Conservation (phyloP, 305 asterid genomes). For the Solanum hybrid region DNA sequence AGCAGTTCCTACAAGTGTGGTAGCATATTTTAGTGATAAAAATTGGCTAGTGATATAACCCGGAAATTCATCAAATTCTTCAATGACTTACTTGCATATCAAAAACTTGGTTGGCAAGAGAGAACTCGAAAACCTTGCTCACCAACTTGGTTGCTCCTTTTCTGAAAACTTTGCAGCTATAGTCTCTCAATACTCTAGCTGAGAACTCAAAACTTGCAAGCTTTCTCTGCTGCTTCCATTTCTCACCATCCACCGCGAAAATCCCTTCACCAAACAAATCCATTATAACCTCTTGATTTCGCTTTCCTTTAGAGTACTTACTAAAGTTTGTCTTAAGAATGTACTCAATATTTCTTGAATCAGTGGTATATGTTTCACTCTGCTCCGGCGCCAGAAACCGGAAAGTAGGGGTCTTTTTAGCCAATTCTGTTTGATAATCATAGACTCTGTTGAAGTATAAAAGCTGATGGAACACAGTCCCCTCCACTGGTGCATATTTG, state of each 20-base stretch:
- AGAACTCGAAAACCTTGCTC: constrained; percentile 15
- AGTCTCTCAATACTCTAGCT: constrained; percentile 54
- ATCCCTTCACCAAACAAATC: constrained; percentile 68
- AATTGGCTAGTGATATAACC: background rate
- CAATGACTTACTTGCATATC: constrained; percentile 42
- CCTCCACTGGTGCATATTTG: constrained; percentile 48
- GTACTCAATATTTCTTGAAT: constrained; percentile 42
- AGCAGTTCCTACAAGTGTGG: constrained; percentile 37
- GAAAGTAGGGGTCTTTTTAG: constrained; percentile 27
- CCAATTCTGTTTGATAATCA: constrained; percentile 37
- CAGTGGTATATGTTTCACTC: constrained; percentile 56
- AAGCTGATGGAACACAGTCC: constrained; percentile 55
- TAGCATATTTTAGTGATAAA: background rate
- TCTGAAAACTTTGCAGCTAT: constrained; percentile 52
- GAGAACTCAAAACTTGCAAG: constrained; percentile 66
- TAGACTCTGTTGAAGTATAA: constrained; percentile 40
- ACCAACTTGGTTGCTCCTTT: constrained; percentile 40
- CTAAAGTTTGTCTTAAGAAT: constrained; percentile 47
- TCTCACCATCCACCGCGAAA: constrained; percentile 58
- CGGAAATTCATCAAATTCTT: background rate
- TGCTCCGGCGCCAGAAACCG: constrained; percentile 40
- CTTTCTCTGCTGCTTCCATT: constrained; percentile 69
- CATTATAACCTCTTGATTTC: constrained; percentile 28
- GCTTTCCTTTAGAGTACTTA: constrained; percentile 40
- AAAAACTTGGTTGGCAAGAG: constrained; percentile 24